A percentile compares a stretch with the other conserved stretches of the same genome.
Evolutionary conservation across 495 filamentous ascomycete genomes (phyloP).

Genomic region (Pseudomonodictys pantanalensis): DNA sequence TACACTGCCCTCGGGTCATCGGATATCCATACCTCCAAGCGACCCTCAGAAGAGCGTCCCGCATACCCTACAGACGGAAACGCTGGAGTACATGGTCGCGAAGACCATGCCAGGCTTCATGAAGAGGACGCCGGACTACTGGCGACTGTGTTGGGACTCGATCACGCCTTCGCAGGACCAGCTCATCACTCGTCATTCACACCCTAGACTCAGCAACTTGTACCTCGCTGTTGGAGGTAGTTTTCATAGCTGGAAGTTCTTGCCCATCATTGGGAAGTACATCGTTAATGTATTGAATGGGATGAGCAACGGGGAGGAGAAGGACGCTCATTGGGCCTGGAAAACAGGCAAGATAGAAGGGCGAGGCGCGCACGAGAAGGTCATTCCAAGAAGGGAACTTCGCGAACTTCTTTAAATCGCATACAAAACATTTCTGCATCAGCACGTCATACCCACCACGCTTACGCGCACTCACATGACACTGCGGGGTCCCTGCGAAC

Average conservation of each 20-base stretch:
- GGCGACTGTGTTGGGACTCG: conserved; percentile 38
- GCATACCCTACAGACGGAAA: conserved; percentile 34
- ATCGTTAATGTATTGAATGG: conserved; percentile 22
- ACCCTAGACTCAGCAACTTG: conserved; percentile 38
- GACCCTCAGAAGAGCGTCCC: conserved; percentile 26
- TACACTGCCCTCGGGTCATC: conserved; percentile 35
- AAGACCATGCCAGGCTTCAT: conserved; percentile 24
- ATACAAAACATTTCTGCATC: no score
- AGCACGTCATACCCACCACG: no score
- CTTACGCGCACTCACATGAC: no score
- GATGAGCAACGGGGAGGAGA: conserved; percentile 36
- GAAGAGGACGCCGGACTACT: conserved; percentile 35
- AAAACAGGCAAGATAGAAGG: conserved; percentile 29
- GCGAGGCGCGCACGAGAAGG: conserved; percentile 34
- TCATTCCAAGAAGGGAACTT: conserved; percentile 25
- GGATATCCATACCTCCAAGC: conserved; percentile 38
- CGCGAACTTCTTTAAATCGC: no score
- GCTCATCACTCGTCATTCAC: conserved; percentile 32
- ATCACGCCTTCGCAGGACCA: conserved; percentile 36
- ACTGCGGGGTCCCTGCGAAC: no score
- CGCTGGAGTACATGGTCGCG: conserved; percentile 15
- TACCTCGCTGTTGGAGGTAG: conserved; percentile 38
- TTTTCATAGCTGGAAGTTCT: conserved; percentile 41
- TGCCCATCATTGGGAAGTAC: conserved; percentile 33
- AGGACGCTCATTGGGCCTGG: conserved; percentile 40